Base-by-base conservation (phyloP, 768 basidiomycete genomes). In the Xerocomus brunneocitrinus region DNA sequence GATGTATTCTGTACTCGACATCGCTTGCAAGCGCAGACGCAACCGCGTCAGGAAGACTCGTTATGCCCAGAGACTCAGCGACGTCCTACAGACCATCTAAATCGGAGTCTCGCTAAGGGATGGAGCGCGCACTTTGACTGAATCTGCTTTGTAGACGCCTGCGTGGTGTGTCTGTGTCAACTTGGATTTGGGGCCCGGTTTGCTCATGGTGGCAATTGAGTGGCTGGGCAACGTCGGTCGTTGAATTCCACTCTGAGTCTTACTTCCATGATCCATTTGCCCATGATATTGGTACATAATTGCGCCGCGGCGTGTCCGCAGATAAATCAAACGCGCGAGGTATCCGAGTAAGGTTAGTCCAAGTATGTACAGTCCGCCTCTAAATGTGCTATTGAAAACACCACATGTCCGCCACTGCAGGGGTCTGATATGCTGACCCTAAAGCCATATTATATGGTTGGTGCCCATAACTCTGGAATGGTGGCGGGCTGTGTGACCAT, bases 1-100 rank as follows among this genome's bases (percentile, higher is more conserved):
- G 91, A 69, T 95, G 92, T 66, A 98, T 81, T 54, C 97, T 79
- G 71, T 98, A 98, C 66, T 98, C 97, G 39, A 98, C 92, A 74
- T 99, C 97, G 61, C 91, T 93, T 0, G 97, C 93, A 25, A 99
- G 78, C 0, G 89, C 79, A 4, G 84, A 84, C 5, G 92, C 89
- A 25, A 97, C 89, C 3, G 78, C 66, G 49, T 95, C 91, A 3
- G 89, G 75, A 39, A 99, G 71, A 44, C 71, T 85, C 13, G 83
- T 73, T 52, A 98, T 84, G 55, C 84, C 85, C 31, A 97, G 71
- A 0, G 88, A 86, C 59, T 98, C 95, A 31, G 97, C 94, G 43
- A 88, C 85, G 74, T 98, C 94, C 94, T 95, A 49, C 41, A 61
- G 55, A 51, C 48, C 19, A 13, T 43, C 42, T 61, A 43, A 56